Evolutionary conservation across 176 grass and related monocot genomes (phyloP), one percentile per base, ranked within the genome.

Genomic region (Aegilops longissima): DNA sequence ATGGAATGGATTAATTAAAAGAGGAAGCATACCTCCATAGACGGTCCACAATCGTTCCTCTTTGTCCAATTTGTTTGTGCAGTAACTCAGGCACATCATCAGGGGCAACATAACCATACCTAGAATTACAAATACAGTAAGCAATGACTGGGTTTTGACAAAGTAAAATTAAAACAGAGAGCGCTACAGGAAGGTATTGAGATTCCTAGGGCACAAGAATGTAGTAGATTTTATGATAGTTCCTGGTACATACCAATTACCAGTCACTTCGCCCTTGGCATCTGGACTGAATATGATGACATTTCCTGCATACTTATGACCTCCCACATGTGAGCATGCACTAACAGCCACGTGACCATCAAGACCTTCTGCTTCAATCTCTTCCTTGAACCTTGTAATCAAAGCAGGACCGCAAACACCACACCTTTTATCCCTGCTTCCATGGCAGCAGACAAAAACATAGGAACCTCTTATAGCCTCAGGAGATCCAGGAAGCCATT

Each of bases 261-360:
- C 94, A 82, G 89, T 82, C 25, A 96, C 85, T 76, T 93, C 97
- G 76, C 90, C 92, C 74, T 85, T 87, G 2, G 69, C 68, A 87
- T 76, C 73, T 54, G 86, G 78, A 61, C 87, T 92, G 80, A 94
- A 99, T 88, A 99, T 94, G 63, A 99, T 92, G 39, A 99, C 89
- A 75, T 99, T 99, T 89, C 94, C 97, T 80, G 97, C 97, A 85
- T 99, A 99, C 51, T 99, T 96, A 84, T 99, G 97, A 47, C 97
- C 94, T 78, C 97, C 97, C 83, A 99, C 86, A 2, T 99, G 97
- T 67, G 97, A 96, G 72, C 97, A 94, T 80, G 86, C 91, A 77
- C 90, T 99, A 79, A 96, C 87, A 87, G 85, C 69, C 70, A 99
- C 90, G 76, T 96, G 81, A 73, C 81, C 87, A 49, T 83, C 59